These are phyloP conservation scores for Lichtheimia ornata DNA, from an alignment of 371 early-diverging fungal genomes.

Conservation along the genomic window DNA sequence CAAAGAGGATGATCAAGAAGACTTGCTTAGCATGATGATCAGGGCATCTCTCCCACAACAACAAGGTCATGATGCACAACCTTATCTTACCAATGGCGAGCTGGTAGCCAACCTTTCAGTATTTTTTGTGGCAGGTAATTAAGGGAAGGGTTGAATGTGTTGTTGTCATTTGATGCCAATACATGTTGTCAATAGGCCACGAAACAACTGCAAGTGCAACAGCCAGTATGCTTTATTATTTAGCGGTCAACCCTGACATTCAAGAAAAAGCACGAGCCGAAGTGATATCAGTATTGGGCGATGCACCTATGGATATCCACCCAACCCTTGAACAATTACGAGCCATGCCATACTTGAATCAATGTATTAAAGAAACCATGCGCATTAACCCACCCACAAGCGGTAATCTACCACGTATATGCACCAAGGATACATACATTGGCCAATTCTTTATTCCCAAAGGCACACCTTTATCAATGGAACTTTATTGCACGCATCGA, in stretches of 20 bases:
- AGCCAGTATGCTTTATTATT: constrained; percentile 34
- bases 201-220: constrained; percentile 55
- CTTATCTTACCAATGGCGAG: constrained; percentile 14
- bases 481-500: constrained; percentile 27
- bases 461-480: constrained; percentile 34
- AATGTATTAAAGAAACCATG: constrained; percentile 42
- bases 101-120: constrained; percentile 22
- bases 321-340: constrained; percentile 47
- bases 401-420: constrained; percentile 19
- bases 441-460: constrained; percentile 42
- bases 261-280: constrained; percentile 52
- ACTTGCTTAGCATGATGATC: constrained; percentile 28
- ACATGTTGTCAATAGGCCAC: constrained; percentile 23
- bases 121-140: constrained; percentile 39
- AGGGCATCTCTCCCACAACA: constrained; percentile 13
- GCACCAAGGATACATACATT: constrained; percentile 25
- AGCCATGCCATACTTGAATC: constrained; percentile 46
- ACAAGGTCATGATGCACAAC: not conserved
- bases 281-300: constrained; percentile 52
- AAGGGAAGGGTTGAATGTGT: not conserved
- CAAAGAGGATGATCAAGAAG: constrained; percentile 12
- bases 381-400: constrained; percentile 40
- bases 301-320: constrained; percentile 30
- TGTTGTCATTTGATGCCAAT: not conserved
- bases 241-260: constrained; percentile 35